A percentile compares a stretch with the other conserved stretches of the same genome.
phyloP scores from a whole-genome alignment of 345 rosid species.

The Lepidium didymum region DNA sequence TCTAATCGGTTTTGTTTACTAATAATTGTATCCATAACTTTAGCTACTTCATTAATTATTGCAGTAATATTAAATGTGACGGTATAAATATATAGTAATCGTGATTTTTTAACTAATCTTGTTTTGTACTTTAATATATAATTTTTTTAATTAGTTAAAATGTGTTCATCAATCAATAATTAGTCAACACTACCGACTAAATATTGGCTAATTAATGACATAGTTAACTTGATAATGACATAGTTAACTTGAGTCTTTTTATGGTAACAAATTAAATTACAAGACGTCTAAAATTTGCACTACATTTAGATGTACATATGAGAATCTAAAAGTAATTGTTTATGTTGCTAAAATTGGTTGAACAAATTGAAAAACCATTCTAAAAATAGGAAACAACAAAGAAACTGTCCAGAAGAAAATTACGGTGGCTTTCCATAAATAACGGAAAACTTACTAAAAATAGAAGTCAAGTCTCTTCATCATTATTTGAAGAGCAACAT shows the following conservation, averaged over 20 bases:
- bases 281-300: neutral
- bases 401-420: constrained; percentile 16
- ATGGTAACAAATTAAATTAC: neutral
- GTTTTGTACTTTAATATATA: neutral
- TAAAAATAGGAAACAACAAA: constrained; percentile 10
- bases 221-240: neutral
- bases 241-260: neutral
- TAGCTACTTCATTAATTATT: neutral
- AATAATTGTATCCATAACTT: neutral
- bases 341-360: constrained; percentile 8
- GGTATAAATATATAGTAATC: neutral
- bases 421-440: constrained; percentile 18
- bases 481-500: constrained; percentile 23
- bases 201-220: neutral
- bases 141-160: neutral
- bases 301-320: neutral
- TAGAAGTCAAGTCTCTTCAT: neutral
- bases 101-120: neutral
- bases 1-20: neutral
- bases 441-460: constrained; percentile 22
- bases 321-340: neutral
- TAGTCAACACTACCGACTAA: neutral
- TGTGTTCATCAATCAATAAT: neutral
- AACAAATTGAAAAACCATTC: neutral
- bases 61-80: neutral